Evolutionary conservation across 2,329 filamentous ascomycete species (phyloP).

Genomic region (Stemphylium vesicarium): DNA sequence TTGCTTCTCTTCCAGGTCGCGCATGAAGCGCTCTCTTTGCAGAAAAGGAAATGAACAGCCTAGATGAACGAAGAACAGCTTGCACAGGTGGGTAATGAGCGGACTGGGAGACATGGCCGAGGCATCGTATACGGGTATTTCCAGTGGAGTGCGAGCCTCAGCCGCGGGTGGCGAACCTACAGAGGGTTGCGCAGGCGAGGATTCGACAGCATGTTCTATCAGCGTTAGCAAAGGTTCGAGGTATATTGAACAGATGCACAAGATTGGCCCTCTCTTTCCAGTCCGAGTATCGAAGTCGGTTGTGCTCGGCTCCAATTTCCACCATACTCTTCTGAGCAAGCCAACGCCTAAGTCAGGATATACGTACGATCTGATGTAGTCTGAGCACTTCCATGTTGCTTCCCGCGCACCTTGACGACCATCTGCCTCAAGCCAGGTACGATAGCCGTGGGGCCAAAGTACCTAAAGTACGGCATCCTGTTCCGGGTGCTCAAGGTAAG

Average conservation of each 20-base stretch:
- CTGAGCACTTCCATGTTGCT: conserved; percentile 64
- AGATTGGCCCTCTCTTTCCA: neutral
- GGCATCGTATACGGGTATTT: conserved; percentile 75
- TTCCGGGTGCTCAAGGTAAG: conserved; percentile 60
- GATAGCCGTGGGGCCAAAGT: conserved; percentile 89
- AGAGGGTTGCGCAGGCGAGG: conserved; percentile 42
- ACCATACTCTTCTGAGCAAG: neutral
- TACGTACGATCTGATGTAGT: conserved; percentile 60
- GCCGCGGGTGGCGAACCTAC: conserved; percentile 34
- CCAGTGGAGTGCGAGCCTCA: conserved; percentile 53
- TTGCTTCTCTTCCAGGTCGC: conserved; percentile 78
- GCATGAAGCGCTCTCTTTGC: conserved; percentile 72
- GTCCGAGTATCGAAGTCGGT: neutral
- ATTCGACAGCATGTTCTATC: conserved; percentile 37
- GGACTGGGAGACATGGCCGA: conserved; percentile 74
- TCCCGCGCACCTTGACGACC: conserved; percentile 77
- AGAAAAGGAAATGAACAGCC: conserved; percentile 88
- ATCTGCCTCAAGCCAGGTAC: conserved; percentile 93
- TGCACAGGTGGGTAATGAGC: conserved; percentile 76
- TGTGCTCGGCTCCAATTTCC: neutral
- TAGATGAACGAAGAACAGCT: conserved; percentile 80
- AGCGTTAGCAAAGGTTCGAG: conserved; percentile 3
- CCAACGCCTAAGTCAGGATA: neutral
- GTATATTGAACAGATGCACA: neutral
- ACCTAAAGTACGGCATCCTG: conserved; percentile 85